Percentiles rank a stretch among this genome's conserved stretches.
phyloP scores from a whole-genome alignment of 148 eudicot genomes.

The Salicornia ramosissima region DNA sequence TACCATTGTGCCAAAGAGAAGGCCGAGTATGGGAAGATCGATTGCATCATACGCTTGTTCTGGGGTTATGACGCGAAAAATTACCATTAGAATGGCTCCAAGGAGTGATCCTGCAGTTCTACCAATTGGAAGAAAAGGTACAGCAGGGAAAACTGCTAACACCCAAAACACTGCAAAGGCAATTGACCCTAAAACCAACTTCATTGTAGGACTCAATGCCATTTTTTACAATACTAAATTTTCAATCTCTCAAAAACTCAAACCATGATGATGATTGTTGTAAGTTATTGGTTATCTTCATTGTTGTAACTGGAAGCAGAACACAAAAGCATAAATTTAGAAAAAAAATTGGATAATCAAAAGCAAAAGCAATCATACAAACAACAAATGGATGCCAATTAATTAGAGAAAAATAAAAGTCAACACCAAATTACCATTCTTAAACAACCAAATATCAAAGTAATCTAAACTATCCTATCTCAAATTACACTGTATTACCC shows the following conservation, averaged over 20 bases:
- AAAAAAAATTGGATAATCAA: not conserved
- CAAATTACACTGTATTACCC: not conserved
- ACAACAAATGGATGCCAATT: no score
- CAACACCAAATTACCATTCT: no score
- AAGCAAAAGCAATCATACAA: not conserved
- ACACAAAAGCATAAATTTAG: not conserved
- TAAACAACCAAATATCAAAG: not conserved
- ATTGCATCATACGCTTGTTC: slow-evolving; percentile 87
- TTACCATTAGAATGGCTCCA: slow-evolving; percentile 86
- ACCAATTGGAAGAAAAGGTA: slow-evolving; percentile 74
- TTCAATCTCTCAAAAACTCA: slow-evolving; percentile 9
- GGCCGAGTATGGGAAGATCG: slow-evolving; percentile 76
- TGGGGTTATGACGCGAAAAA: slow-evolving; percentile 64
- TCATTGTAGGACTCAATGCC: slow-evolving; percentile 63
- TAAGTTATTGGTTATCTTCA: not conserved
- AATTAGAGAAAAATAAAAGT: no score
- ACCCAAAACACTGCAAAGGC: slow-evolving; percentile 87
- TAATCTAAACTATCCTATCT: not conserved
- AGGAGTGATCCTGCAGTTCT: slow-evolving; percentile 87
- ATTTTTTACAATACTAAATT: slow-evolving; percentile 25
- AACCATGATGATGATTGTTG: not conserved
- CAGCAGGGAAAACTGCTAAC: slow-evolving; percentile 83
- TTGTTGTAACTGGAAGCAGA: slow-evolving; percentile 9
- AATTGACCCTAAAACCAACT: slow-evolving; percentile 61
- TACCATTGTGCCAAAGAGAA: slow-evolving; percentile 97